Evolutionary conservation across 139 green algal genomes (phyloP).

Genomic region (Astrephomene gubernaculifera): DNA sequence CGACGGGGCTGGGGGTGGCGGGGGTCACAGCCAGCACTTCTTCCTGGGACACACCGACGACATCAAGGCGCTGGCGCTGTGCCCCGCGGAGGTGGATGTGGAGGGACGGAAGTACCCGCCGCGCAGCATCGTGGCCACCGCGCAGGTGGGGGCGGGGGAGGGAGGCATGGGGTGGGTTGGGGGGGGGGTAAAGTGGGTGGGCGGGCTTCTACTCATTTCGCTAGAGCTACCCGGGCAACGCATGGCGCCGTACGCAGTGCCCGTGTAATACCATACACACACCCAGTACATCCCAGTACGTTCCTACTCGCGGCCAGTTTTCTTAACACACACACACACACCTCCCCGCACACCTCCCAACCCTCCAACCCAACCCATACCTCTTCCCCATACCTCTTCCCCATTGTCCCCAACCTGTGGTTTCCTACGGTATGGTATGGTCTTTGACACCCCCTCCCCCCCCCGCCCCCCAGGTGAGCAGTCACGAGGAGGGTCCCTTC

Average conservation of each 20-base stretch:
- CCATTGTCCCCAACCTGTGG: neutral
- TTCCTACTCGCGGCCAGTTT: too few relatives aligned
- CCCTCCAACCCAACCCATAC: neutral
- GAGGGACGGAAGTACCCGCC: conserved; percentile 59
- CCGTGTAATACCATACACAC: too few relatives aligned
- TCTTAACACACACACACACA: too few relatives aligned
- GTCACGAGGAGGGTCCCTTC: conserved; percentile 63
- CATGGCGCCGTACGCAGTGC: too few relatives aligned
- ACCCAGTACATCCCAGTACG: too few relatives aligned
- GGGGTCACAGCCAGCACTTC: conserved; percentile 68
- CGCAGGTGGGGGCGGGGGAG: conserved; percentile 55
- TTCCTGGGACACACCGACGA: conserved; percentile 85
- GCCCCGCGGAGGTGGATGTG: conserved; percentile 53
- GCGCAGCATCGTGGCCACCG: conserved; percentile 67
- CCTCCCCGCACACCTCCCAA: neutral
- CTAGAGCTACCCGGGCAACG: too few relatives aligned
- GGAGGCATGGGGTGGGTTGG: neutral
- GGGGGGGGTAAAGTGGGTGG: neutral
- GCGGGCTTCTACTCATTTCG: too few relatives aligned
- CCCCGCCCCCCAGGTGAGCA: conserved; percentile 52
- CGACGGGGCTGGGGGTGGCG: neutral
- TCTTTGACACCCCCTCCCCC: neutral
- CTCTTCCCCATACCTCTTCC: neutral
- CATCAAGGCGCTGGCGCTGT: conserved; percentile 72
- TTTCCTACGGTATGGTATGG: neutral